phyloP scores from a whole-genome alignment of 371 early-diverging fungal genomes.

The Mucor piriformis region DNA sequence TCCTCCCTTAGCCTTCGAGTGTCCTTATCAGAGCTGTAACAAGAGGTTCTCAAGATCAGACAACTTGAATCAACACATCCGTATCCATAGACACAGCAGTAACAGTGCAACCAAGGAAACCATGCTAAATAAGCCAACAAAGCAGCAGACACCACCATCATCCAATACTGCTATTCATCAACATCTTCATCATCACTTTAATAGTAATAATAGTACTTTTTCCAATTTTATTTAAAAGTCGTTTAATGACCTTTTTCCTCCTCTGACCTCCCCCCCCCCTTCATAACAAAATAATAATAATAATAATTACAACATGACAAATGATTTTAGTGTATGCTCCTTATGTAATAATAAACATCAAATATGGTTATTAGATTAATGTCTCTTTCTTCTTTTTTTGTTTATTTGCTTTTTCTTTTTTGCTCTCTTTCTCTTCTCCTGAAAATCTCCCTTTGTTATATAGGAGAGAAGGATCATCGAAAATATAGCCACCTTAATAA shows the following conservation, averaged over 20 bases:
- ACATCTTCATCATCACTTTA: constrained; percentile 4
- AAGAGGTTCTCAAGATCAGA: constrained; percentile 85
- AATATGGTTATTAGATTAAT: constrained; percentile 7
- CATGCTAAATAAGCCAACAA: neutral
- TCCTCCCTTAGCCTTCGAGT: constrained; percentile 56
- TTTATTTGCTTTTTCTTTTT: constrained; percentile 1
- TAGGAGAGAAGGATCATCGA: too few relatives aligned
- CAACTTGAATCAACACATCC: constrained; percentile 76
- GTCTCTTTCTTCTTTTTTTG: neutral
- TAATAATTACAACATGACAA: neutral
- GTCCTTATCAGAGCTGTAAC: constrained; percentile 73
- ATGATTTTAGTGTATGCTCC: neutral
- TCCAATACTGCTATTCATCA: neutral
- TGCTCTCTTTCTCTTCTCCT: neutral
- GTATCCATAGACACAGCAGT: constrained; percentile 58
- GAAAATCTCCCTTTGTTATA: neutral
- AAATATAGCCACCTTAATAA: neutral
- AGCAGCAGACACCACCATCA: constrained; percentile 1
- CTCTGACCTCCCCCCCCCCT: neutral
- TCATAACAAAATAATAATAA: neutral
- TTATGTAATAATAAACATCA: constrained; percentile 3
- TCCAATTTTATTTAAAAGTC: constrained; percentile 29
- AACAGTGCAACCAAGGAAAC: constrained; percentile 7
- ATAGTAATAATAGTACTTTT: constrained; percentile 22
- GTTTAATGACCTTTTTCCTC: neutral